A percentile compares a stretch with the other conserved stretches of the same genome.
Evolutionary conservation across 805 yeast species (phyloP).

Genomic region (Torulaspora indica): DNA sequence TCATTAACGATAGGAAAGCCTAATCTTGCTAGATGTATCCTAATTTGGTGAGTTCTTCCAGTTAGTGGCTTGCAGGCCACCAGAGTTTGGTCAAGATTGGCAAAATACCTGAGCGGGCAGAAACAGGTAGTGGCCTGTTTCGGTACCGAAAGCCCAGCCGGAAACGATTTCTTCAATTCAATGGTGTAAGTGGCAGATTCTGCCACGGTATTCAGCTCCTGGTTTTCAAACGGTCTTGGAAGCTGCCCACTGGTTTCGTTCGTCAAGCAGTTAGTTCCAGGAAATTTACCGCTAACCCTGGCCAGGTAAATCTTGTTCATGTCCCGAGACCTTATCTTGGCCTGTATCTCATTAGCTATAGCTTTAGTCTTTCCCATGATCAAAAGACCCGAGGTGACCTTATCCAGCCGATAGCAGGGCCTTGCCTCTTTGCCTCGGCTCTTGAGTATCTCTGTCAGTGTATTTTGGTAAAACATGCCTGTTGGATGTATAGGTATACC

Average conservation of each 20-base stretch:
- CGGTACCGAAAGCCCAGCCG: slow-evolving; percentile 41
- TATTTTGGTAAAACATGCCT: slow-evolving; percentile 69
- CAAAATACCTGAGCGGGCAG: slow-evolving; percentile 56
- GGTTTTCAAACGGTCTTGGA: slow-evolving; percentile 9
- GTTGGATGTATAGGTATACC: slow-evolving; percentile 97
- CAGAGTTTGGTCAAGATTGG: slow-evolving; percentile 43
- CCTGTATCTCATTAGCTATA: slow-evolving; percentile 64
- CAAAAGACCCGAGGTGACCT: slow-evolving; percentile 90
- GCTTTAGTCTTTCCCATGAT: slow-evolving; percentile 37
- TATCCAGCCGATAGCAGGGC: slow-evolving; percentile 83
- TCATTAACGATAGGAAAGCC: slow-evolving; percentile 89
- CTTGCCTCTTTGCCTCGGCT: slow-evolving; percentile 52
- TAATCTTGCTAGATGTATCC: slow-evolving; percentile 83
- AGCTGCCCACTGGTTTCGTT: slow-evolving; percentile 32
- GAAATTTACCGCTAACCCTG: slow-evolving; percentile 79
- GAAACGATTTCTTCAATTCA: slow-evolving; percentile 62
- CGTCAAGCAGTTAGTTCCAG: slow-evolving; percentile 30
- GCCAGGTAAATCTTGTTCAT: slow-evolving; percentile 80
- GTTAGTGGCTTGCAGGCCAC: slow-evolving; percentile 85
- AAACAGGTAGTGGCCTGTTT: slow-evolving; percentile 72
- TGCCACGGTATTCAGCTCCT: slow-evolving; percentile 11
- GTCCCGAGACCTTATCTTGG: slow-evolving; percentile 50
- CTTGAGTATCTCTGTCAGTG: slow-evolving; percentile 72
- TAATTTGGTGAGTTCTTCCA: slow-evolving; percentile 91
- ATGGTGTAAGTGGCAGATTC: slow-evolving; percentile 56